Evolutionary conservation across 768 basidiomycete genomes (phyloP), one percentile per base, ranked within the genome.

Genomic region (Gelatoporia subvermispora): DNA sequence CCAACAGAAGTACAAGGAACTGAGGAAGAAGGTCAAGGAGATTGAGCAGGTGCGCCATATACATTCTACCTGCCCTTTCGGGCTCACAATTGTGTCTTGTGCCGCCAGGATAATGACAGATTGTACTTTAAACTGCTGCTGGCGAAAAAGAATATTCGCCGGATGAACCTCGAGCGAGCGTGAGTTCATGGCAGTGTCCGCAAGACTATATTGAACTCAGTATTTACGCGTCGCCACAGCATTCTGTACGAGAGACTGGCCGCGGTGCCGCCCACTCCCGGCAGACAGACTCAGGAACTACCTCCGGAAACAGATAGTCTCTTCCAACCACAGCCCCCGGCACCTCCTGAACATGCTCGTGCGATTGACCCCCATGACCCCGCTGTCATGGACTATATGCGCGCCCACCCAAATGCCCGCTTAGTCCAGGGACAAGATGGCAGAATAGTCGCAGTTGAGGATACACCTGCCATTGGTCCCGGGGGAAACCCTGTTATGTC

Each of bases 131-230:
- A 89, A 65, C 80, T 90, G 34, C 71, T 88, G 23, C 75, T 84
- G 62, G 81, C 88, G 24, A 91, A 87, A 67, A 82, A 83, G 58
- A 84, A 80, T 60, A 89, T 93, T 37, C 88, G 89, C 65, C 77
- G 90, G 36, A 85, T 91, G 79, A 86, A 89, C 67, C 73, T 93
- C 49, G 90, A 93, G 68, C 75, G 90, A 72, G 88, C 88, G 90
- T 92, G 59, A 73, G 88, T 81, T 50, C 52, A 40, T 24, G 31
- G 52, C 44, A 51, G 50, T 48, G 60, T 60, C 18, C 20, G 52
- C 57, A 51, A 34, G 45, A 55, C 47, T 62, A 58, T 57, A 48
- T 44, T 40, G 23, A 36, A 17, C 18, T 18, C 48, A 54, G 49
- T 43, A 20, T 9, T 47, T 52, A 49, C 45, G 16, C 21, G 43